Percentiles rank a stretch among this genome's conserved stretches.
Evolutionary conservation across 1,284 basidiomycete species (phyloP).

Genomic region (Cystobasidiaceae sp.): DNA sequence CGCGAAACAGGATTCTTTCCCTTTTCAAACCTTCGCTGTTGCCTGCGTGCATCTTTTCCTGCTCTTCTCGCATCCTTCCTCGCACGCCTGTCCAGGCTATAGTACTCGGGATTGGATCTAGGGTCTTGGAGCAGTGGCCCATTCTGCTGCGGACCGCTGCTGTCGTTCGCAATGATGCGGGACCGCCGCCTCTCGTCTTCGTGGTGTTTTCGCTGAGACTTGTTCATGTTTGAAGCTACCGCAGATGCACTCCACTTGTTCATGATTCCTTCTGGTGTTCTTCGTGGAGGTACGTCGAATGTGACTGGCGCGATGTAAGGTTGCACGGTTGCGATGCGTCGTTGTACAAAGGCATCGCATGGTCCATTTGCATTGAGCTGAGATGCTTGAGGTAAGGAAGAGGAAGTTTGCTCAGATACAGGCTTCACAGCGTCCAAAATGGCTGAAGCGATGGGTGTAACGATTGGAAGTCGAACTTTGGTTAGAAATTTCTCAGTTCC

Average conservation of each 20-base stretch:
- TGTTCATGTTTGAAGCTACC: background rate
- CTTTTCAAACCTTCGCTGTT: background rate
- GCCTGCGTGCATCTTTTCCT: too few relatives aligned
- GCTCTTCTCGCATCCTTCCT: too few relatives aligned
- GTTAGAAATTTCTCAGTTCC: slow-evolving; percentile 25
- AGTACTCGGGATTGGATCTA: too few relatives aligned
- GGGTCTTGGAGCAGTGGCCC: too few relatives aligned
- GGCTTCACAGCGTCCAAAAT: slow-evolving; percentile 27
- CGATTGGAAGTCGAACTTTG: slow-evolving; percentile 34
- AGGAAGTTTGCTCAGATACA: too few relatives aligned
- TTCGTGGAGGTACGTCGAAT: background rate
- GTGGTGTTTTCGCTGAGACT: background rate
- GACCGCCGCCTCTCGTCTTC: background rate
- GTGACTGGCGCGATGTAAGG: background rate
- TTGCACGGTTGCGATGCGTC: background rate
- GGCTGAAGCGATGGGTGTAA: slow-evolving; percentile 18
- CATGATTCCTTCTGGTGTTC: background rate
- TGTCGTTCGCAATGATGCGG: too few relatives aligned
- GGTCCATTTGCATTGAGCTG: too few relatives aligned
- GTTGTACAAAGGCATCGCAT: too few relatives aligned
- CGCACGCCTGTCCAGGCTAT: too few relatives aligned
- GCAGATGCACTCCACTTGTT: background rate
- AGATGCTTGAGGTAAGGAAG: too few relatives aligned
- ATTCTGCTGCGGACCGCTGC: too few relatives aligned
- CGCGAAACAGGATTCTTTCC: background rate